Evolutionary conservation across 805 yeast genomes (phyloP).

Genomic region (Yamadazyma akitaensis): DNA sequence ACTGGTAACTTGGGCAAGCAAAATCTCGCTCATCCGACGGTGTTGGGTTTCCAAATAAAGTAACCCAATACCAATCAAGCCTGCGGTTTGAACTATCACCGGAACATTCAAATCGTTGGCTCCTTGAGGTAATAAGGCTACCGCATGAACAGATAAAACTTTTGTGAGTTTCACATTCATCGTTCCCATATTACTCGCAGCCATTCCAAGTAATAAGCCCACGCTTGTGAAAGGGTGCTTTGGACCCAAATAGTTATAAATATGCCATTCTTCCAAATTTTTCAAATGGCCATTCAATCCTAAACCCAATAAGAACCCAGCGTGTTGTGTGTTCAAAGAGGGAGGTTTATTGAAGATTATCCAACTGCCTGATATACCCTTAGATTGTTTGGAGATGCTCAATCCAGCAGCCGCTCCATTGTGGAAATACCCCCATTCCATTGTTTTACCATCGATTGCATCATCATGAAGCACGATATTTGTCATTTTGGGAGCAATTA

Average conservation of each 20-base stretch:
- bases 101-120: slow-evolving; percentile 87
- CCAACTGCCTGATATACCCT: slow-evolving; percentile 85
- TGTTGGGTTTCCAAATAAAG: slow-evolving; percentile 76
- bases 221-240: slow-evolving; percentile 81
- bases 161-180: slow-evolving; percentile 86
- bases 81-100: slow-evolving; percentile 83
- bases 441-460: slow-evolving; percentile 43
- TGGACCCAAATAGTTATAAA: slow-evolving; percentile 88
- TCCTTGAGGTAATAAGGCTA: slow-evolving; percentile 85
- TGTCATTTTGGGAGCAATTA: slow-evolving; percentile 62
- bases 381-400: slow-evolving; percentile 63
- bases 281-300: slow-evolving; percentile 89
- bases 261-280: slow-evolving; percentile 91
- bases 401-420: slow-evolving; percentile 89
- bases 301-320: slow-evolving; percentile 89
- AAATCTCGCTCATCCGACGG: slow-evolving; percentile 78
- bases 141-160: slow-evolving; percentile 89
- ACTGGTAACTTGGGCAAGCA: slow-evolving; percentile 65
- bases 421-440: slow-evolving; percentile 87
- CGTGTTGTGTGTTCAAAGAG: slow-evolving; percentile 73
- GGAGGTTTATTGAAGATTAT: slow-evolving; percentile 80
- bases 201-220: slow-evolving; percentile 86
- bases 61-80: slow-evolving; percentile 84
- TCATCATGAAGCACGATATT: slow-evolving; percentile 60
- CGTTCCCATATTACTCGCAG: slow-evolving; percentile 79